These are phyloP conservation scores for Pseudohyphozyma bogoriensis DNA, from an alignment of 768 basidiomycete species.

Conservation along the genomic window DNA sequence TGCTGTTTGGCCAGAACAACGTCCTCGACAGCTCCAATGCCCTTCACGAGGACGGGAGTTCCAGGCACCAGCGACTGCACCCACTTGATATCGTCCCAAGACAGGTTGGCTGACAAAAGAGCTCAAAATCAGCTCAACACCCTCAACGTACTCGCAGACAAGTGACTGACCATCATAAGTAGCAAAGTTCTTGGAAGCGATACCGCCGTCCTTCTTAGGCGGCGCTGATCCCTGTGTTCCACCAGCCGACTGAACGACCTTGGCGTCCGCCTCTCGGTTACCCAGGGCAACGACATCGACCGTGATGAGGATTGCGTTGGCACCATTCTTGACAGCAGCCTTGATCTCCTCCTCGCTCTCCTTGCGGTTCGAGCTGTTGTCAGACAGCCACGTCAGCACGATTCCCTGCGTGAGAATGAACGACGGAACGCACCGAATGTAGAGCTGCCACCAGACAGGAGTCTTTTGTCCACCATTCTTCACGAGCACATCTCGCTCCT, in stretches of 20 bases:
- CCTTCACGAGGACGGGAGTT: conserved; percentile 20
- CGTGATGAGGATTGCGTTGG: conserved; percentile 34
- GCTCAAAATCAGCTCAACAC: not conserved
- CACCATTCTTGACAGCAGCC: conserved; percentile 33
- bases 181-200: not conserved
- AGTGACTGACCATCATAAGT: not conserved
- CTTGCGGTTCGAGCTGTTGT: conserved; percentile 3
- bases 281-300: conserved; percentile 34
- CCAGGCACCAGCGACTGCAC: conserved; percentile 3
- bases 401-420: too few relatives aligned
- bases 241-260: not conserved
- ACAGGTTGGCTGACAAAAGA: not conserved
- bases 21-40: conserved; percentile 15
- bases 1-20: conserved; percentile 11
- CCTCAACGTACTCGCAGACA: not conserved
- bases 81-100: conserved; percentile 12
- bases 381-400: not conserved
- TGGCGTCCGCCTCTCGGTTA: conserved; percentile 14
- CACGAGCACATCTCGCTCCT: not conserved
- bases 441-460: conserved; percentile 7
- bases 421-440: not conserved
- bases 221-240: not conserved
- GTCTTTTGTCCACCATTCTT: not conserved
- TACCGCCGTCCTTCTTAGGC: not conserved
- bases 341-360: conserved; percentile 31